Evolutionary conservation across 768 basidiomycete genomes (phyloP).

Genomic region (Baorangia bicolor): DNA sequence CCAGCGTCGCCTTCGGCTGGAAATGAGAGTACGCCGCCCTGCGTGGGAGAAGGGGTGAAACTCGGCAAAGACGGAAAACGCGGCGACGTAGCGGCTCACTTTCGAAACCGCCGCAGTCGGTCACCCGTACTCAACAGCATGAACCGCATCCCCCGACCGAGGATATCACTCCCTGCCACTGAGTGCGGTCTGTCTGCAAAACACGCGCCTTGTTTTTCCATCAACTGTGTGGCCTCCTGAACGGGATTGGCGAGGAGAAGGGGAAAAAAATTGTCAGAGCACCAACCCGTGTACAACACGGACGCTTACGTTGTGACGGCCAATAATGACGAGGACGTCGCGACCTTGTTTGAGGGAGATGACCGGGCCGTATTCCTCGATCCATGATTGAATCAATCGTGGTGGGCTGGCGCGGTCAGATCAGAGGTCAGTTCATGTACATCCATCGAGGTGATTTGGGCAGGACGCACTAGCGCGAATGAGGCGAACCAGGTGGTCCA

Average conservation of each 20-base stretch:
- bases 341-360: too few relatives aligned
- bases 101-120: too few relatives aligned
- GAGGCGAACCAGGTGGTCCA: too few relatives aligned
- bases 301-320: too few relatives aligned
- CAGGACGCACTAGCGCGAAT: slow-evolving; percentile 16
- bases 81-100: slow-evolving; percentile 29
- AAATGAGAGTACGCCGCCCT: too few relatives aligned
- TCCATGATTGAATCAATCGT: slow-evolving; percentile 15
- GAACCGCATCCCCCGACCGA: slow-evolving; percentile 57
- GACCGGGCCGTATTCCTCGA: too few relatives aligned
- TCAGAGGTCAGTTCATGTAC: background rate
- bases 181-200: too few relatives aligned
- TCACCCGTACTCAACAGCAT: slow-evolving; percentile 53
- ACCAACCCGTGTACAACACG: too few relatives aligned
- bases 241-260: too few relatives aligned
- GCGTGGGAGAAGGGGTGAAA: too few relatives aligned
- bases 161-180: too few relatives aligned
- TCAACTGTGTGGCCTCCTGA: slow-evolving; percentile 48
- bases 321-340: too few relatives aligned
- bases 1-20: slow-evolving; percentile 47
- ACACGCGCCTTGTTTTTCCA: slow-evolving; percentile 58
- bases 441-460: background rate
- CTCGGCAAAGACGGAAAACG: background rate
- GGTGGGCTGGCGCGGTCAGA: slow-evolving; percentile 7
- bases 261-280: background rate